These are phyloP conservation scores for Phytophthora cryptogea DNA, from an alignment of 352 stramenopile species.

Conservation along the genomic window DNA sequence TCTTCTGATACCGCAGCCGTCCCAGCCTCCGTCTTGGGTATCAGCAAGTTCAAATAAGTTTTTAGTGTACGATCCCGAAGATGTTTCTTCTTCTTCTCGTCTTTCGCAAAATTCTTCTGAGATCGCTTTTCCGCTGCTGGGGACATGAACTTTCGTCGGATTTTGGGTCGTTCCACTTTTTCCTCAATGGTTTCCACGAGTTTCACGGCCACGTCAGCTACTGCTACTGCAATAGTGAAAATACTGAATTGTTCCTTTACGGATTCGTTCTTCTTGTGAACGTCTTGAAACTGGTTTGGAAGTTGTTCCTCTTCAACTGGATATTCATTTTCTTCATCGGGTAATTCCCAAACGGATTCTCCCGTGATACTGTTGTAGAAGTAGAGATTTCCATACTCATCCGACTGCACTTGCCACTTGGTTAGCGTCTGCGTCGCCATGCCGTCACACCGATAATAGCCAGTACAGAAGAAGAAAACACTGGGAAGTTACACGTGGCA, in stretches of 20 bases:
- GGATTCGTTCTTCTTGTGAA: neutral
- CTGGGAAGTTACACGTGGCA: slow-evolving; percentile 20
- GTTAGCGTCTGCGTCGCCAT: neutral
- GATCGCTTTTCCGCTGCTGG: slow-evolving; percentile 50
- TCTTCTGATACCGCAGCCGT: neutral
- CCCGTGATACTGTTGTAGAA: slow-evolving; percentile 73
- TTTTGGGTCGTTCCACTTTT: slow-evolving; percentile 37
- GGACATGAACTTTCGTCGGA: slow-evolving; percentile 46
- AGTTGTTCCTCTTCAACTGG: slow-evolving; percentile 3
- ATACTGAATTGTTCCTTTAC: slow-evolving; percentile 29
- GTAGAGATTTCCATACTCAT: slow-evolving; percentile 76
- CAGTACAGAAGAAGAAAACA: neutral
- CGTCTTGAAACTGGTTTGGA: neutral
- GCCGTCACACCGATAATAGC: slow-evolving; percentile 15
- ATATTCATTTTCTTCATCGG: slow-evolving; percentile 35
- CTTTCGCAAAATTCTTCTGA: slow-evolving; percentile 49
- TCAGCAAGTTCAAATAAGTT: slow-evolving; percentile 50
- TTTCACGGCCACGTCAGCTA: slow-evolving; percentile 49
- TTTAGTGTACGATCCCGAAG: slow-evolving; percentile 33
- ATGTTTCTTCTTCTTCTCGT: slow-evolving; percentile 47
- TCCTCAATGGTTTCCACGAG: slow-evolving; percentile 45
- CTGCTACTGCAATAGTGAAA: slow-evolving; percentile 49
- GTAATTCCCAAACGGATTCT: slow-evolving; percentile 75
- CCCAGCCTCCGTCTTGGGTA: slow-evolving; percentile 25
- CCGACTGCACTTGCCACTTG: slow-evolving; percentile 68